A percentile compares a stretch with the other conserved stretches of the same genome.
phyloP scores from a whole-genome alignment of 129 eudicot genomes.

The Tagetes erecta region DNA sequence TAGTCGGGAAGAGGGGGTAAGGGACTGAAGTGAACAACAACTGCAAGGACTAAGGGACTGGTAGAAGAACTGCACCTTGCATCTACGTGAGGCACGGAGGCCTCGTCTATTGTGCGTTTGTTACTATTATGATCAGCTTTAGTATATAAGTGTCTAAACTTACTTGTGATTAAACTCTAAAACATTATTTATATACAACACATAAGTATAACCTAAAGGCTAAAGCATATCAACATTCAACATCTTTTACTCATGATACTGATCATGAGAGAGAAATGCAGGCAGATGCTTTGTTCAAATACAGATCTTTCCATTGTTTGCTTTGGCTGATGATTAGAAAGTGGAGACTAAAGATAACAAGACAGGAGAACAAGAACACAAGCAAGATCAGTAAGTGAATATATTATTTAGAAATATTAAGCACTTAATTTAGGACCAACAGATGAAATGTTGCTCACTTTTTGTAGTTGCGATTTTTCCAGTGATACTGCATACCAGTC shows the following conservation, averaged over 20 bases:
- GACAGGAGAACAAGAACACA: background rate
- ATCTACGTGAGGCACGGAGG: background rate
- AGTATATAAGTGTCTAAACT: background rate
- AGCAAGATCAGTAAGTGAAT: background rate
- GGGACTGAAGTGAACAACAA: background rate
- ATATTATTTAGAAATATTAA: background rate
- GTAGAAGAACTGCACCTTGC: background rate
- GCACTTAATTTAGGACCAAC: background rate
- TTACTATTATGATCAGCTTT: background rate
- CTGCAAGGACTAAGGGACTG: background rate
- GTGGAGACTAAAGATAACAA: background rate
- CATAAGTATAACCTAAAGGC: no score
- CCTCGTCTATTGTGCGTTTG: background rate
- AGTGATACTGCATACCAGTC: constrained; percentile 97
- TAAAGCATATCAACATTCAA: background rate
- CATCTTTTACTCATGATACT: constrained; percentile 1
- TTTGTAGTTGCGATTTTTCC: constrained; percentile 88
- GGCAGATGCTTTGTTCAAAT: background rate
- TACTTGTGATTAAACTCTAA: background rate
- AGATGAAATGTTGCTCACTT: constrained; percentile 39
- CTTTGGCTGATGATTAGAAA: background rate
- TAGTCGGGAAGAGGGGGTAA: background rate
- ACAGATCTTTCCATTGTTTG: background rate
- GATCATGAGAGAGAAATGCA: background rate
- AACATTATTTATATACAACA: background rate